Conservation (phyloP, 495 filamentous ascomycete genomes). For the Aspergillus taichungensis region DNA sequence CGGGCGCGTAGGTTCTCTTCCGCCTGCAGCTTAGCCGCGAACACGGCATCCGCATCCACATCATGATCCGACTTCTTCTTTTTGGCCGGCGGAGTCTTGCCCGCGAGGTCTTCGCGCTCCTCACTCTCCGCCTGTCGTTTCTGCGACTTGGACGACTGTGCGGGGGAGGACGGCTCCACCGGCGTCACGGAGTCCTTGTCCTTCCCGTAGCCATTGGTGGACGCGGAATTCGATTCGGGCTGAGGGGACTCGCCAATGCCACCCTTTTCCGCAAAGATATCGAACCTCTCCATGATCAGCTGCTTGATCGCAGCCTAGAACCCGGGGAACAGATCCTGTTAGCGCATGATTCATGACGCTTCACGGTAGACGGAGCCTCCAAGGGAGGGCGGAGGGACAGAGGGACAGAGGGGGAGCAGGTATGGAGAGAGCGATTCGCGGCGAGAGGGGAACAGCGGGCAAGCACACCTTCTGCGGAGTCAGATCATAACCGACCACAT, state of each 20-base stretch:
- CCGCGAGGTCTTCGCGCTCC: conserved; percentile 36
- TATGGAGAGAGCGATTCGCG: conserved; percentile 1
- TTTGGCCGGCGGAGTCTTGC: conserved; percentile 40
- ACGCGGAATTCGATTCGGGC: conserved; percentile 9
- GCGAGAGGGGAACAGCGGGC: conserved; percentile 4
- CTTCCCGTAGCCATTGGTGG: conserved; percentile 38
- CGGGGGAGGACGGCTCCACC: conserved; percentile 32
- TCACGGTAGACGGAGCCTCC: no score
- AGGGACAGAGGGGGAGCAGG: no score
- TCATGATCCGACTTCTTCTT: conserved; percentile 46
- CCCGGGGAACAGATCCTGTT: neutral
- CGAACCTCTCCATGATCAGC: conserved; percentile 85
- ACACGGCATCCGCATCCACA: conserved; percentile 70
- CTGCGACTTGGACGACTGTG: conserved; percentile 44
- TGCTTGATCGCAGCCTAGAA: conserved; percentile 65
- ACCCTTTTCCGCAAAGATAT: conserved; percentile 54
- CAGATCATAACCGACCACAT: conserved; percentile 69
- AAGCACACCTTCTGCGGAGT: conserved; percentile 70
- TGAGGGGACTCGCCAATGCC: conserved; percentile 28
- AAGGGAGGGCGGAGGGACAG: no score
- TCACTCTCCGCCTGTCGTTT: conserved; percentile 48
- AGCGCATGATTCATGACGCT: conserved; percentile 1
- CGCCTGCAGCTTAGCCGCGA: conserved; percentile 83
- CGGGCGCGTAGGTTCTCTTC: conserved; percentile 74
- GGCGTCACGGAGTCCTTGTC: conserved; percentile 29